Conservation (phyloP, 78 protist genomes). For the Tieghemostelium lacteum region DNA sequence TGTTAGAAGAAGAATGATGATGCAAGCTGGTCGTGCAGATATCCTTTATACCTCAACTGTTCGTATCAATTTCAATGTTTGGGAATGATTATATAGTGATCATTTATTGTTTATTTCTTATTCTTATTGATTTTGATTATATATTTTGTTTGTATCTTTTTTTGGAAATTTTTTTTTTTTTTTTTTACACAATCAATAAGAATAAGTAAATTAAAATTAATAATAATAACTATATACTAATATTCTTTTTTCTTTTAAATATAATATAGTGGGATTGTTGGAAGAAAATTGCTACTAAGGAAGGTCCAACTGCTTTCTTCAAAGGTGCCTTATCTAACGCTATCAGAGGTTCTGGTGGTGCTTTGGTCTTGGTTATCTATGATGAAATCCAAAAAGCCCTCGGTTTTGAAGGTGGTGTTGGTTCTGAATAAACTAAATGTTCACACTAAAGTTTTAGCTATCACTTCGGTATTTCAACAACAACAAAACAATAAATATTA, state of each 20-base stretch:
- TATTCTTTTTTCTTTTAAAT: neutral
- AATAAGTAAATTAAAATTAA: too few species aligned
- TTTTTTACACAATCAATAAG: too few species aligned
- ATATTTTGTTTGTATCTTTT: neutral
- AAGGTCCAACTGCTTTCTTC: constrained; percentile 95
- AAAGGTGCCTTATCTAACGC: constrained; percentile 98
- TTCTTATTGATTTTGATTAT: neutral
- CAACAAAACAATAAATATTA: too few species aligned
- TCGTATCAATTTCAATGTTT: neutral
- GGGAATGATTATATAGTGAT: neutral
- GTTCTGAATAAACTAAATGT: constrained; percentile 70
- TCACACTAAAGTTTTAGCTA: too few species aligned
- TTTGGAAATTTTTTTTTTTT: neutral
- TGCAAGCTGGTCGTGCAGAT: constrained; percentile 90
- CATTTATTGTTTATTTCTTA: neutral
- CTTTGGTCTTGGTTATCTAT: constrained; percentile 93
- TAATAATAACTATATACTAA: neutral
- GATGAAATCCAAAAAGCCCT: constrained; percentile 91
- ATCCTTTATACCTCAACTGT: constrained; percentile 83
- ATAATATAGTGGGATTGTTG: constrained; percentile 88
- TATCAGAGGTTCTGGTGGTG: constrained; percentile 95
- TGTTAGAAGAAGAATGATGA: constrained; percentile 91
- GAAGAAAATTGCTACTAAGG: constrained; percentile 85
- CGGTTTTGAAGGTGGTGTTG: constrained; percentile 81
- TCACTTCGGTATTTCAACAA: too few species aligned